A percentile compares a stretch with the other conserved stretches of the same genome.
Conservation (phyloP, 2,329 filamentous ascomycete species). For the Lasiodiplodia sp. region DNA sequence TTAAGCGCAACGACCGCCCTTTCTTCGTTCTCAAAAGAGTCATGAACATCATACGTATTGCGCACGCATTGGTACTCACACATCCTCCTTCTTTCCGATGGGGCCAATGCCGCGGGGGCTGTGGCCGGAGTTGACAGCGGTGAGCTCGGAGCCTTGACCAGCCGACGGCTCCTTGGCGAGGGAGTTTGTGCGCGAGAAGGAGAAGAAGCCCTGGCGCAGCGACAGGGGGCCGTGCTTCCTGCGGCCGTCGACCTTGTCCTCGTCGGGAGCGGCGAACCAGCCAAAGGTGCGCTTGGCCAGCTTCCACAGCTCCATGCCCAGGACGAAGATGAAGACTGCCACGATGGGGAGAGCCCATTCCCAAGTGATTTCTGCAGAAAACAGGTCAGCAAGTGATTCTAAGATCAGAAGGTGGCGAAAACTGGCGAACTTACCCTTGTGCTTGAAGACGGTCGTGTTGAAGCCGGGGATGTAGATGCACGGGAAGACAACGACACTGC, state of each 20-base stretch:
- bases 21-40: background rate
- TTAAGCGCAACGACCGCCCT: too few species aligned
- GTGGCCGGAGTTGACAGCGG: conserved; percentile 15
- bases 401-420: background rate
- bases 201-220: conserved; percentile 36
- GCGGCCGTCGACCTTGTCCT: conserved; percentile 25
- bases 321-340: conserved; percentile 35
- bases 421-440: conserved; percentile 28
- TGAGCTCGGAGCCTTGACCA: conserved; percentile 9
- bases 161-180: conserved; percentile 26
- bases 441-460: conserved; percentile 38
- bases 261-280: conserved; percentile 34
- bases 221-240: conserved; percentile 19
- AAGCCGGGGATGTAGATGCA: conserved; percentile 51
- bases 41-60: background rate
- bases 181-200: conserved; percentile 34
- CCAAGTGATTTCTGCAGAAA: conserved; percentile 33
- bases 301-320: conserved; percentile 38
- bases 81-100: conserved; percentile 14
- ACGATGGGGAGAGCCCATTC: conserved; percentile 36
- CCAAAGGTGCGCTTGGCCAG: conserved; percentile 34
- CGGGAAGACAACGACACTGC: conserved; percentile 65
- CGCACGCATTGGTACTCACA: background rate
- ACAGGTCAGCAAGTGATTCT: background rate
- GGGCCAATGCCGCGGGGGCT: conserved; percentile 7